Conservation (phyloP, 441 rosid species). For the Gossypium gossypioides region DNA sequence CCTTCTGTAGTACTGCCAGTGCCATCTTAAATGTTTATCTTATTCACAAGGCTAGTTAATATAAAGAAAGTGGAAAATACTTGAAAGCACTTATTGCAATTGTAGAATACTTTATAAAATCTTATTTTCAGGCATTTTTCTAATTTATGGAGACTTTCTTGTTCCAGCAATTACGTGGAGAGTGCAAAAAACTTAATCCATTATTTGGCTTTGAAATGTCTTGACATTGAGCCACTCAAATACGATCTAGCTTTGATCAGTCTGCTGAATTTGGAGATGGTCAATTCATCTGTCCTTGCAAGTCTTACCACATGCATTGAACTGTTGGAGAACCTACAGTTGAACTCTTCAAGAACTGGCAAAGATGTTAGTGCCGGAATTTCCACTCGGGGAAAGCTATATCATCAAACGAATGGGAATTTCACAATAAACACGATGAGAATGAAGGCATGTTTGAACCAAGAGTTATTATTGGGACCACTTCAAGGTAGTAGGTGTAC, state of each 20-base stretch:
- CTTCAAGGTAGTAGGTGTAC: slow-evolving; percentile 29
- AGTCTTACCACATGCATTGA: slow-evolving; percentile 36
- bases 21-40: no score
- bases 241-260: slow-evolving; percentile 36
- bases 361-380: slow-evolving; percentile 8
- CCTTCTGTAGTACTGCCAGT: background rate
- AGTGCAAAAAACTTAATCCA: slow-evolving; percentile 57
- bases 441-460: slow-evolving; percentile 27
- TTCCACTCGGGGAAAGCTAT: slow-evolving; percentile 14
- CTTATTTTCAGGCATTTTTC: background rate
- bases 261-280: slow-evolving; percentile 38
- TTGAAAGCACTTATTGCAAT: no score
- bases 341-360: slow-evolving; percentile 16
- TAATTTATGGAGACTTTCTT: background rate
- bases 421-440: slow-evolving; percentile 21
- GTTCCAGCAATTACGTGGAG: slow-evolving; percentile 37
- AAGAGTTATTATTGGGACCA: slow-evolving; percentile 43
- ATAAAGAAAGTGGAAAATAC: no score
- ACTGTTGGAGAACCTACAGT: slow-evolving; percentile 26
- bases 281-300: slow-evolving; percentile 40
- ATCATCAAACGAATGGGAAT: slow-evolving; percentile 18
- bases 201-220: slow-evolving; percentile 44
- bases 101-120: background rate
- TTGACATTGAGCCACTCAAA: slow-evolving; percentile 39
- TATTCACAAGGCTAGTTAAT: no score